These are phyloP conservation scores for Juncus inflexus DNA, from an alignment of 176 grass and related monocot genomes.

Conservation along the genomic window DNA sequence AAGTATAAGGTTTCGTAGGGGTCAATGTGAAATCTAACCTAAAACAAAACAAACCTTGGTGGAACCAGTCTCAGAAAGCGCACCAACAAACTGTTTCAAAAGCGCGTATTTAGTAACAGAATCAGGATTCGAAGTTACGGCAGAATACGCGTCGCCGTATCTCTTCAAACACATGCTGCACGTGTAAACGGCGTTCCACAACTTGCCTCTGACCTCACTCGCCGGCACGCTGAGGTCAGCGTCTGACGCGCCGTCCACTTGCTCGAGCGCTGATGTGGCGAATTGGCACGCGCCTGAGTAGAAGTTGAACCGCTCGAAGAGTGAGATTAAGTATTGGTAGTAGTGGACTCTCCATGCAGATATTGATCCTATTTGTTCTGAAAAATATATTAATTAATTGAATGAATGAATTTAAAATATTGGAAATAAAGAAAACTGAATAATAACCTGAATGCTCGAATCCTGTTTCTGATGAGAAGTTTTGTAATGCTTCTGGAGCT, in stretches of 20 bases:
- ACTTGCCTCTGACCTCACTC: conserved; percentile 53
- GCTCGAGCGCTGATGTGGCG: conserved; percentile 94
- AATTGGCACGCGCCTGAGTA: conserved; percentile 80
- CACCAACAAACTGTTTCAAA: conserved; percentile 86
- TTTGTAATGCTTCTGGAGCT: conserved; percentile 60
- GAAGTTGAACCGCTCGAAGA: conserved; percentile 76
- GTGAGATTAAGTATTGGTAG: conserved; percentile 84
- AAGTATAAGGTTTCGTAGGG: too few species aligned
- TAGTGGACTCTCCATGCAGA: conserved; percentile 80
- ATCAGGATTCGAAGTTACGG: conserved; percentile 84
- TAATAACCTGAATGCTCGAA: conserved; percentile 66
- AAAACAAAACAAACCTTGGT: conserved; percentile 57
- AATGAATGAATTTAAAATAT: conserved; percentile 1
- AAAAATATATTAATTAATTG: conserved; percentile 13
- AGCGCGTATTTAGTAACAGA: conserved; percentile 85
- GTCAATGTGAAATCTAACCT: too few species aligned
- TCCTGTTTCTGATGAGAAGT: conserved; percentile 66
- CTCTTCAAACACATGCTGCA: conserved; percentile 81
- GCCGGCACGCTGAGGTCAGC: conserved; percentile 49
- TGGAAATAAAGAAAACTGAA: conserved; percentile 23
- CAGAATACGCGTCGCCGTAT: conserved; percentile 81
- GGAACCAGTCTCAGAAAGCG: conserved; percentile 85
- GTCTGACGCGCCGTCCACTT: conserved; percentile 46
- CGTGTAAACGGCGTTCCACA: conserved; percentile 91
- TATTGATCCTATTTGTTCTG: conserved; percentile 56